Evolutionary conservation across 352 stramenopile species (phyloP), one percentile per base, ranked within the genome.

Genomic region (Phytophthora cajani): DNA sequence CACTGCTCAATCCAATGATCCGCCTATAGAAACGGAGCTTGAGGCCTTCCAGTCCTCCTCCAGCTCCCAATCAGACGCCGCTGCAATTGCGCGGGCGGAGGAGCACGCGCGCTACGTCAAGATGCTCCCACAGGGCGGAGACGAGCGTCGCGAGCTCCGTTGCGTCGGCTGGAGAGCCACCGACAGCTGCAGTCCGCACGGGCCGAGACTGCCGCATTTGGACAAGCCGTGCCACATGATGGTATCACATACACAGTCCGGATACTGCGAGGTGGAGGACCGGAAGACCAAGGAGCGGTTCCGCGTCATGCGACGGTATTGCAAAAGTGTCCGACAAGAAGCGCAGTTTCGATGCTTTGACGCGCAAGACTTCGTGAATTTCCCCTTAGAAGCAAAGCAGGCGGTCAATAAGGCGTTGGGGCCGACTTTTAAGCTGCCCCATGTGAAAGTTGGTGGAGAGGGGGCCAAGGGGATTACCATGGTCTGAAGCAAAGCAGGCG

Each of bases 401-500:
- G 65, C 72, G 7, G 47, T 75, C 10, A 64, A 27, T 33, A 67
- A 69, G 30, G 54, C 59, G 17, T 42, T 73, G 11, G 33, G 46
- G 7, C 19, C 64, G 8, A 54, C 30, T 44, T 77, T 75, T 61
- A 25, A 21, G 2, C 38, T 77, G 55, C 69, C 64, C 5, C 44
- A 74, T 58, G 32, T 71, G 30, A 40, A 30, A 14, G 25, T 19
- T 32, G 11, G 14, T 14, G 6, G 8, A 1, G 27, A 60, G 25
- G 50, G n/a, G 14, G 63, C 60, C 0, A 66, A 73, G n/a, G 80
- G 78, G 1, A 87, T 91, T 40, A 66, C 85, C 44, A 86, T 90
- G 62, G 78, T 87, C n/a, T n/a, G 17, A 75, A 55, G 67, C 70
- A 8, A 58, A 71, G 1, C 17, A 75, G 4, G 65, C 72, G 7